Conservation (phyloP, 228 moss, liverwort and hornwort genomes). For the Sphagnum magellanicum region DNA sequence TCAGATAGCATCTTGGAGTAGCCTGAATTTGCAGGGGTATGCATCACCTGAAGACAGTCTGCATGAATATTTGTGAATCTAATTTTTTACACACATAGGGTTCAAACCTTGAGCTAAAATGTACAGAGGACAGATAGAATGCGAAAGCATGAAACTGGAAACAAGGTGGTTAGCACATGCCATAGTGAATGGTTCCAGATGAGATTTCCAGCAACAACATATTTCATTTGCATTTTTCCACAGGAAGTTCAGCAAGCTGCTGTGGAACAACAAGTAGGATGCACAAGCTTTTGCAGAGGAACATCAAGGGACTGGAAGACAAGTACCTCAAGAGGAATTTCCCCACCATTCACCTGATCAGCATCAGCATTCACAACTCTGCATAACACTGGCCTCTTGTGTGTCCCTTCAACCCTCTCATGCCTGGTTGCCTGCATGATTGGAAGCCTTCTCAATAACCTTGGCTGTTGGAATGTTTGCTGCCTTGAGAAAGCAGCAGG, state of each 20-base stretch:
- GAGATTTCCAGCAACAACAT: too few relatives aligned
- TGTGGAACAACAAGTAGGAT: too few relatives aligned
- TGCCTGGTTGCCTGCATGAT: slow-evolving; percentile 17
- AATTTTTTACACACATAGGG: background rate
- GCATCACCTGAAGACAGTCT: background rate
- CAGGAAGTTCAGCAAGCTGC: too few relatives aligned
- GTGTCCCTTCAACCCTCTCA: slow-evolving; percentile 14
- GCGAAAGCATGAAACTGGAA: background rate
- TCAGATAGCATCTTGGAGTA: background rate
- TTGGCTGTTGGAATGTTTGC: slow-evolving; percentile 6
- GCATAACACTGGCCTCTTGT: slow-evolving; percentile 5
- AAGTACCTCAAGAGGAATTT: slow-evolving; percentile 21
- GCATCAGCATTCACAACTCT: slow-evolving; percentile 12
- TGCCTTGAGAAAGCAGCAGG: slow-evolving; percentile 5
- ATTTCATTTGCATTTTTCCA: too few relatives aligned
- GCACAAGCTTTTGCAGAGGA: background rate
- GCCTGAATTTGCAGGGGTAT: background rate
- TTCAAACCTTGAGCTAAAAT: background rate
- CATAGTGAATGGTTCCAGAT: background rate
- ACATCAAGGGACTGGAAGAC: background rate
- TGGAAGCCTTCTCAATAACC: slow-evolving; percentile 33
- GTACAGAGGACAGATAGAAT: too few relatives aligned
- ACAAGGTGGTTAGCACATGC: background rate
- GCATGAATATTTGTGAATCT: background rate
- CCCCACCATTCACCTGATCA: slow-evolving; percentile 9